Conservation (phyloP, 2,329 filamentous ascomycete species). For the Aureobasidium uvarum region DNA sequence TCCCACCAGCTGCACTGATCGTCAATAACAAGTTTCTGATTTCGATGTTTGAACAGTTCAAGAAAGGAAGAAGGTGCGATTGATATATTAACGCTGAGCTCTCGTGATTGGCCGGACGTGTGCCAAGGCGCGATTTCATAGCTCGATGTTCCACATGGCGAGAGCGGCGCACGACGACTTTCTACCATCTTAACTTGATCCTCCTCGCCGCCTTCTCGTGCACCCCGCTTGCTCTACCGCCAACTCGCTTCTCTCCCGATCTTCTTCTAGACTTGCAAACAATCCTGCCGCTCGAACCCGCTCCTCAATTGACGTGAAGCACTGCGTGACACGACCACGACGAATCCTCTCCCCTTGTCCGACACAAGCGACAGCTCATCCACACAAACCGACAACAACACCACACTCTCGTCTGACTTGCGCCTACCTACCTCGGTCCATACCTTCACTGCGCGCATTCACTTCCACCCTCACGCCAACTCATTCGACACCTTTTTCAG, state of each 20-base stretch:
- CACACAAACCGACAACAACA: not conserved
- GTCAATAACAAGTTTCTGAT: not conserved
- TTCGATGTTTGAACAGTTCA: not conserved
- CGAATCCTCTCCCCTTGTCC: constrained; percentile 7
- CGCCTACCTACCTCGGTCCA: not conserved
- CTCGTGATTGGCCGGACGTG: constrained; percentile 15
- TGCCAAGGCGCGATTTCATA: constrained; percentile 11
- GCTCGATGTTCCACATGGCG: constrained; percentile 9
- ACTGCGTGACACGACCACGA: constrained; percentile 3
- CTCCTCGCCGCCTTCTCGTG: constrained; percentile 13
- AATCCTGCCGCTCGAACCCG: not conserved
- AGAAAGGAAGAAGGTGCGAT: not conserved
- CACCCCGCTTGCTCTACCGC: constrained; percentile 13
- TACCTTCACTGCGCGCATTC: constrained; percentile 7
- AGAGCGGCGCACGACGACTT: constrained; percentile 19
- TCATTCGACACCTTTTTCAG: not conserved
- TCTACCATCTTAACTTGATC: constrained; percentile 15
- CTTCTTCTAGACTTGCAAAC: not conserved
- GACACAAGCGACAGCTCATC: constrained; percentile 21
- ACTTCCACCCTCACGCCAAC: not conserved
- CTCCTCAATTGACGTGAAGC: constrained; percentile 13
- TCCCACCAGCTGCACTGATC: not conserved
- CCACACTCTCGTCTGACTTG: not conserved
- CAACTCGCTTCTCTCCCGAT: not conserved
- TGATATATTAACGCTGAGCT: not conserved